These are phyloP conservation scores for Syncephalastrum monosporum DNA, from an alignment of 371 early-diverging fungal genomes.

Conservation along the genomic window DNA sequence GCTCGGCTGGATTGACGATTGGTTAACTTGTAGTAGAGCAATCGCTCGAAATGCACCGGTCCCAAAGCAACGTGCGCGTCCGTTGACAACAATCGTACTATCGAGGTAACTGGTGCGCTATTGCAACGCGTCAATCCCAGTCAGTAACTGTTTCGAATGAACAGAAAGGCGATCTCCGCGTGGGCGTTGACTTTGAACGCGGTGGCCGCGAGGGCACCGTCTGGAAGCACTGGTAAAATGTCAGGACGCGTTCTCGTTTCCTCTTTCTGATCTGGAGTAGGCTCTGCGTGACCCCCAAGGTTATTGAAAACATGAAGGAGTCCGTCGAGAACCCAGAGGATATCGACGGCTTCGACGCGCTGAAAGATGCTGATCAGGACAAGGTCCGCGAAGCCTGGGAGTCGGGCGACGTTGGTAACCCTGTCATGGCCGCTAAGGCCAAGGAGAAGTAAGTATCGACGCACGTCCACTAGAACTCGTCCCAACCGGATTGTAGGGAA, in stretches of 20 bases:
- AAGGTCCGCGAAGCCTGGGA: constrained; percentile 16
- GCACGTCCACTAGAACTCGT: too few relatives aligned
- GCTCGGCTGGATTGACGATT: neutral
- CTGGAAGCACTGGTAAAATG: constrained; percentile 22
- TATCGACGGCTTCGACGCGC: constrained; percentile 14
- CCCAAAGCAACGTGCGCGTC: constrained; percentile 15
- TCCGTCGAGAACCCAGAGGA: constrained; percentile 9
- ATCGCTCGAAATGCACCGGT: constrained; percentile 19
- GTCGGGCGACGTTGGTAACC: constrained; percentile 10
- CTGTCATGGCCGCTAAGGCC: too few relatives aligned
- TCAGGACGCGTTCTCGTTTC: neutral
- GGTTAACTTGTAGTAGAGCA: constrained; percentile 13
- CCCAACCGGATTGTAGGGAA: too few relatives aligned
- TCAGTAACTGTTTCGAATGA: neutral
- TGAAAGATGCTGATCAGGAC: constrained; percentile 23
- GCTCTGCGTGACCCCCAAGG: constrained; percentile 20
- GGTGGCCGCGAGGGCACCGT: constrained; percentile 5
- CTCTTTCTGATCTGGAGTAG: constrained; percentile 5
- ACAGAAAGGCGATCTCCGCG: constrained; percentile 21
- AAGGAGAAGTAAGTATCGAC: too few relatives aligned
- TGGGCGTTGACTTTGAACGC: constrained; percentile 18
- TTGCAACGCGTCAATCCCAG: neutral
- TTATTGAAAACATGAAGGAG: constrained; percentile 15
- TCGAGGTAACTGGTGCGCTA: constrained; percentile 4
- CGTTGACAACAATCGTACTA: constrained; percentile 7